A percentile compares a stretch with the other conserved stretches of the same genome.
Evolutionary conservation across 177 flowering plant species (phyloP).

Genomic region (Vitis hybrid): DNA sequence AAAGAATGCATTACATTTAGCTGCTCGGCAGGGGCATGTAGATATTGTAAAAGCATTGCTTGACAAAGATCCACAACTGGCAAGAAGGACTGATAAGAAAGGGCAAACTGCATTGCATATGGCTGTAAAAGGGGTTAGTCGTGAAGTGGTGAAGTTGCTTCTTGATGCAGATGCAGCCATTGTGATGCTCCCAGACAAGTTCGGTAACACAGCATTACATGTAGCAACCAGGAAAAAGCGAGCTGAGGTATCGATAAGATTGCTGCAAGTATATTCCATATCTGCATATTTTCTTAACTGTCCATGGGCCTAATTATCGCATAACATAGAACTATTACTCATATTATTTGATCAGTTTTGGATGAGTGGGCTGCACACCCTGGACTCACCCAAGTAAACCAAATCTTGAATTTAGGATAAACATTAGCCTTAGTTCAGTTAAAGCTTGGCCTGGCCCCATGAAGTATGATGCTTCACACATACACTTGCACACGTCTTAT

Average conservation of each 20-base stretch:
- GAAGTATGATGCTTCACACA: too few relatives aligned
- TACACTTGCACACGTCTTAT: too few relatives aligned
- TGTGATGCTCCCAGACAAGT: conserved; percentile 84
- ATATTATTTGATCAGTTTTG: too few relatives aligned
- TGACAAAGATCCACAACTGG: conserved; percentile 70
- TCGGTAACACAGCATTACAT: conserved; percentile 83
- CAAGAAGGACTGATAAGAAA: conserved; percentile 83
- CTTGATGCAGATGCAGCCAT: conserved; percentile 79
- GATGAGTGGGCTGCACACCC: too few relatives aligned
- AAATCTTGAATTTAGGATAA: not conserved
- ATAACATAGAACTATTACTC: too few relatives aligned
- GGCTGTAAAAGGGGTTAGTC: conserved; percentile 85
- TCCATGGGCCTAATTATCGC: too few relatives aligned
- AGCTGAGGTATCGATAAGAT: conserved; percentile 52
- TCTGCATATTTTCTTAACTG: not conserved
- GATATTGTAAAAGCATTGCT: conserved; percentile 77
- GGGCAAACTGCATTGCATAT: conserved; percentile 92
- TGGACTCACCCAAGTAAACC: not conserved
- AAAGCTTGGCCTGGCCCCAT: too few relatives aligned
- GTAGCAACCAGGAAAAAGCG: conserved; percentile 87
- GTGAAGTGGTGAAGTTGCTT: conserved; percentile 71
- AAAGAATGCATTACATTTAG: conserved; percentile 81
- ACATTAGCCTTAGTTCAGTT: too few relatives aligned
- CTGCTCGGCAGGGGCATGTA: conserved; percentile 85
- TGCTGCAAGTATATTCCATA: not conserved